A percentile compares a stretch with the other conserved stretches of the same genome.
Conservation (phyloP, 2,329 filamentous ascomycete species). For the Pezicula radicicola region DNA sequence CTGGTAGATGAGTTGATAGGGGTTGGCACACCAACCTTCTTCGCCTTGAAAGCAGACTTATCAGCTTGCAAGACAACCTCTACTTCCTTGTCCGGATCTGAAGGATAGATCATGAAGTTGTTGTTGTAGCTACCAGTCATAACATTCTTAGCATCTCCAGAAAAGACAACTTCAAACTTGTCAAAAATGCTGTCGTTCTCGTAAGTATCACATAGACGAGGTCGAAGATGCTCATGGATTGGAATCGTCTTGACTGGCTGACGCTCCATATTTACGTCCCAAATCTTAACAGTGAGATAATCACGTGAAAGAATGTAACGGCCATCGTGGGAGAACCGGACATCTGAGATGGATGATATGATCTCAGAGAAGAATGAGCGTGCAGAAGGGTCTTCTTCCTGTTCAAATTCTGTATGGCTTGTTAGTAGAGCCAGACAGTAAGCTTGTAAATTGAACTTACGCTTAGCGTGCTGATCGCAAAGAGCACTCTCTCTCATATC, state of each 20-base stretch:
- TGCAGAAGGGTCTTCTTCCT: conserved; percentile 96
- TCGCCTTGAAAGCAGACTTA: conserved; percentile 99
- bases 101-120: conserved; percentile 99
- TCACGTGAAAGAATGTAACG: conserved; percentile 96
- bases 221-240: conserved; percentile 94
- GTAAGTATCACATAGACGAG: conserved; percentile 94
- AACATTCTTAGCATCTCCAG: conserved; percentile 95
- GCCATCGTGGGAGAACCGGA: conserved; percentile 94
- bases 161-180: conserved; percentile 99
- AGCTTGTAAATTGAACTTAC: conserved; percentile 43
- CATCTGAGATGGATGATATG: conserved; percentile 98
- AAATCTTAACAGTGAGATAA: conserved; percentile 98
- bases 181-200: conserved; percentile 99
- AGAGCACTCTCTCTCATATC: conserved; percentile 97
- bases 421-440: conserved; percentile 7
- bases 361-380: conserved; percentile 99
- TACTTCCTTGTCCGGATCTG: conserved; percentile 91
- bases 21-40: conserved; percentile 97
- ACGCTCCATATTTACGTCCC: conserved; percentile 99
- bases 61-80: conserved; percentile 97
- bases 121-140: conserved; percentile 99
- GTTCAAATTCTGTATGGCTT: conserved; percentile 79
- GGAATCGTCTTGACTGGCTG: conserved; percentile 98
- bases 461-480: conserved; percentile 92
- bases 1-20: conserved; percentile 85